Evolutionary conservation across 2,329 filamentous ascomycete species (phyloP).

Genomic region (Phialophora expanda): DNA sequence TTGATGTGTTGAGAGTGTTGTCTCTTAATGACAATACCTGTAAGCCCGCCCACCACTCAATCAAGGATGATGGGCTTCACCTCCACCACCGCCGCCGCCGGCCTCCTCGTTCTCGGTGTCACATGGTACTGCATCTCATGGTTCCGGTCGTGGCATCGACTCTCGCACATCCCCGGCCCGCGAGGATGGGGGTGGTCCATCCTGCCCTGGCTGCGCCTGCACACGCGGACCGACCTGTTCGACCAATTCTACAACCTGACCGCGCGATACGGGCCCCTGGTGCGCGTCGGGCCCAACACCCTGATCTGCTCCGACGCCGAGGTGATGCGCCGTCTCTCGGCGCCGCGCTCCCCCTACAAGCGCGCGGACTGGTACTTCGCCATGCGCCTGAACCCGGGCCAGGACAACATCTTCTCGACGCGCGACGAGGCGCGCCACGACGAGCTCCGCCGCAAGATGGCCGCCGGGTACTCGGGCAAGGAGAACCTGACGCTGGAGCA

Average conservation of each 20-base stretch:
- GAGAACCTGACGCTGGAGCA: slow-evolving; percentile 17
- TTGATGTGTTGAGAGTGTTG: no score
- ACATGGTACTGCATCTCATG: neutral
- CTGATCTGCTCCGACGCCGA: slow-evolving; percentile 12
- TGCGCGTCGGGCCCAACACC: slow-evolving; percentile 21
- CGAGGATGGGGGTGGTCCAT: slow-evolving; percentile 11
- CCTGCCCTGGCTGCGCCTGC: slow-evolving; percentile 11
- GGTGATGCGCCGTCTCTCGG: slow-evolving; percentile 6
- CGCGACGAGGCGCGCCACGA: slow-evolving; percentile 8
- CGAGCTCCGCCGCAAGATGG: slow-evolving; percentile 13
- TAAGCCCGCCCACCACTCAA: no score
- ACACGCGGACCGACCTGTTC: slow-evolving; percentile 12
- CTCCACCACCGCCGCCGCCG: neutral
- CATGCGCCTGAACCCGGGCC: slow-evolving; percentile 10
- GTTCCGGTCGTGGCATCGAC: slow-evolving; percentile 7
- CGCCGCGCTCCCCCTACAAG: slow-evolving; percentile 3
- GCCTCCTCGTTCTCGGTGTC: neutral
- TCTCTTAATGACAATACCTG: no score
- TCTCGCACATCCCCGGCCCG: slow-evolving; percentile 22
- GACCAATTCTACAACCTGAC: slow-evolving; percentile 14
- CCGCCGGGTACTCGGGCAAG: slow-evolving; percentile 16
- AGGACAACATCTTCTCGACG: slow-evolving; percentile 13
- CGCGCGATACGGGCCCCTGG: slow-evolving; percentile 15
- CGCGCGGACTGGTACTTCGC: slow-evolving; percentile 11
- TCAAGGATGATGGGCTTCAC: neutral